These are phyloP conservation scores for Torulaspora pretoriensis DNA, from an alignment of 1,139 yeast genomes.

Conservation along the genomic window DNA sequence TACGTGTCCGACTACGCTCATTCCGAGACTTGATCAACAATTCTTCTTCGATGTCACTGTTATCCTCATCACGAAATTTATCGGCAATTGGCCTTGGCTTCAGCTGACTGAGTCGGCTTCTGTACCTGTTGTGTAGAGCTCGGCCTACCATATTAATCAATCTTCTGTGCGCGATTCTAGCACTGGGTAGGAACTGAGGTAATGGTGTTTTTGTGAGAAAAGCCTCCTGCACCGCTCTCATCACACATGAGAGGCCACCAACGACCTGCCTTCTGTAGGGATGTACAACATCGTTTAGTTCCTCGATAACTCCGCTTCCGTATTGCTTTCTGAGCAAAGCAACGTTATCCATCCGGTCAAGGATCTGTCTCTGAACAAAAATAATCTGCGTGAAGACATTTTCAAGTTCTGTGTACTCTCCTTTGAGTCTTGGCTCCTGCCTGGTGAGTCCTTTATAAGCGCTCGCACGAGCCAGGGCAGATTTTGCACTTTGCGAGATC, in stretches of 20 bases:
- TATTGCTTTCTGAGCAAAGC: constrained; percentile 42
- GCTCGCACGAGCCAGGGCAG: constrained; percentile 41
- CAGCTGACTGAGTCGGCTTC: constrained; percentile 9
- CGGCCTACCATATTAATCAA: constrained; percentile 43
- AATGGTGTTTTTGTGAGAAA: constrained; percentile 43
- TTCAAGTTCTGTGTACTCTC: constrained; percentile 41
- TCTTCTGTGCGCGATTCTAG: constrained; percentile 46
- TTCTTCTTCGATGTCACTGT: constrained; percentile 17
- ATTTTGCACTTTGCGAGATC: constrained; percentile 38
- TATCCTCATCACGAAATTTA: constrained; percentile 14
- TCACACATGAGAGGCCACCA: constrained; percentile 38
- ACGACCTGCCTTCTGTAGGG: constrained; percentile 45
- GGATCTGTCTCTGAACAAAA: constrained; percentile 43
- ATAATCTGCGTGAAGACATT: constrained; percentile 44
- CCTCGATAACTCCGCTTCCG: constrained; percentile 47
- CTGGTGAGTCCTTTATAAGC: constrained; percentile 42
- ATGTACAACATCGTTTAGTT: constrained; percentile 40
- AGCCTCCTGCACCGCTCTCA: constrained; percentile 45
- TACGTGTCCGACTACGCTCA: constrained; percentile 6
- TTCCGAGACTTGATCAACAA: constrained; percentile 10
- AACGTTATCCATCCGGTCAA: constrained; percentile 47
- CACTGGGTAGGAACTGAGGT: constrained; percentile 49
- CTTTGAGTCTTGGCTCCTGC: constrained; percentile 48
- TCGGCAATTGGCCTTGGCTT: constrained; percentile 11
- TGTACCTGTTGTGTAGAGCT: constrained; percentile 29